These are phyloP conservation scores for Venturia asperata DNA, from an alignment of 2,329 filamentous ascomycete species.

Conservation along the genomic window DNA sequence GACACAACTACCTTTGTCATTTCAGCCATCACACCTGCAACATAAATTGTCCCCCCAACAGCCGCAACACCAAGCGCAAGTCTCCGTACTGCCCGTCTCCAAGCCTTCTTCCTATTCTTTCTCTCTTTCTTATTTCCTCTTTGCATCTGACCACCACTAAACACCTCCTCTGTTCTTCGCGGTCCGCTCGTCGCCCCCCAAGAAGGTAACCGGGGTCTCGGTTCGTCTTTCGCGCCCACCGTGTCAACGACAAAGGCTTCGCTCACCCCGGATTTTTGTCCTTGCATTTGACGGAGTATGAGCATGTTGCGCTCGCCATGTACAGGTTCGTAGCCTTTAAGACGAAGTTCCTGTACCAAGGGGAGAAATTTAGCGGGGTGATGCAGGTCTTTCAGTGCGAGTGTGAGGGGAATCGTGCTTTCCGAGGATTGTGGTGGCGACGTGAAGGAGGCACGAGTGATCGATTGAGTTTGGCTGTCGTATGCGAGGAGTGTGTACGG, in stretches of 20 bases:
- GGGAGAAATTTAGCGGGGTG: slow-evolving; percentile 19
- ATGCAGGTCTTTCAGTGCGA: slow-evolving; percentile 15
- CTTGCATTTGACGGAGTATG: slow-evolving; percentile 14
- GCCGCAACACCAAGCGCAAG: not conserved
- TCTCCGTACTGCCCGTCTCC: slow-evolving; percentile 8
- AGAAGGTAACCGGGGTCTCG: not conserved
- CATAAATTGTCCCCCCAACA: slow-evolving; percentile 9
- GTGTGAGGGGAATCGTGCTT: slow-evolving; percentile 14
- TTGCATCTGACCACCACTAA: not conserved
- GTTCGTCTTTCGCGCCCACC: not conserved
- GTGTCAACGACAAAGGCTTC: not conserved
- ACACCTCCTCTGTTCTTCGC: slow-evolving; percentile 12
- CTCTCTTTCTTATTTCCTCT: not conserved
- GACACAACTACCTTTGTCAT: slow-evolving; percentile 16
- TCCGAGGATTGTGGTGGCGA: not conserved
- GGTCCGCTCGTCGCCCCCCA: slow-evolving; percentile 6
- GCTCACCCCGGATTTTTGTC: not conserved
- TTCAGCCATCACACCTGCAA: slow-evolving; percentile 18
- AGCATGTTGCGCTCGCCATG: slow-evolving; percentile 17
- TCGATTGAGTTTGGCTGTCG: slow-evolving; percentile 11
- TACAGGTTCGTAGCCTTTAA: slow-evolving; percentile 13
- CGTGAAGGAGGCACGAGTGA: slow-evolving; percentile 13
- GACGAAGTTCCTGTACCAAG: slow-evolving; percentile 8
- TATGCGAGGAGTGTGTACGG: slow-evolving; percentile 19
- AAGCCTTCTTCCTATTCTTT: not conserved